These are phyloP conservation scores for Aspergillus ruber DNA, from an alignment of 2,329 filamentous ascomycete species.

Conservation along the genomic window DNA sequence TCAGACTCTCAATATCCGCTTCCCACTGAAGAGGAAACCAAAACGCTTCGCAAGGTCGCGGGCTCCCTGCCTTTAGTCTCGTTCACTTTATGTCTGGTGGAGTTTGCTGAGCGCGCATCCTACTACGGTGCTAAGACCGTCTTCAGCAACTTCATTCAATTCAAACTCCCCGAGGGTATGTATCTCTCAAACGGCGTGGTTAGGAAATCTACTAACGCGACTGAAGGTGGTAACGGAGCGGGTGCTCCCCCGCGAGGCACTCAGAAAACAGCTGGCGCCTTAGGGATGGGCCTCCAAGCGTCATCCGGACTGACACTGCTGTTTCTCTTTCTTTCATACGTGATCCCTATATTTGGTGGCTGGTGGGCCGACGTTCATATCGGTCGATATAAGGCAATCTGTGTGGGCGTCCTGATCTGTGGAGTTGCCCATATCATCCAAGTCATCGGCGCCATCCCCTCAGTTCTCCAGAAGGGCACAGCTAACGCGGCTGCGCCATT, in stretches of 20 bases:
- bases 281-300: slow-evolving; percentile 52
- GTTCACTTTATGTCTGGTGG: slow-evolving; percentile 54
- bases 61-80: slow-evolving; percentile 46
- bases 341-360: slow-evolving; percentile 46
- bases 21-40: slow-evolving; percentile 44
- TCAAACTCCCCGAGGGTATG: slow-evolving; percentile 47
- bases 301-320: slow-evolving; percentile 50
- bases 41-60: slow-evolving; percentile 44
- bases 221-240: slow-evolving; percentile 32
- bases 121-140: slow-evolving; percentile 53
- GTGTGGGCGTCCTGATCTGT: slow-evolving; percentile 33
- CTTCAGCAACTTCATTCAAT: slow-evolving; percentile 59
- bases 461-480: slow-evolving; percentile 30
- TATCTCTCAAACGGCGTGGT: slow-evolving; percentile 30
- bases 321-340: slow-evolving; percentile 48
- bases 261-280: slow-evolving; percentile 50
- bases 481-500: slow-evolving; percentile 31
- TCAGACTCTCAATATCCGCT: slow-evolving; percentile 19
- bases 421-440: slow-evolving; percentile 30
- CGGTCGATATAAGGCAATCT: slow-evolving; percentile 29
- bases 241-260: slow-evolving; percentile 29
- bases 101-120: slow-evolving; percentile 56
- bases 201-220: too few species aligned
- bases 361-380: slow-evolving; percentile 22
- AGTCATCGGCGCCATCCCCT: slow-evolving; percentile 33